These are phyloP conservation scores for Saccharomycopsis hybrid DNA, from an alignment of 1,139 yeast species.

Conservation along the genomic window DNA sequence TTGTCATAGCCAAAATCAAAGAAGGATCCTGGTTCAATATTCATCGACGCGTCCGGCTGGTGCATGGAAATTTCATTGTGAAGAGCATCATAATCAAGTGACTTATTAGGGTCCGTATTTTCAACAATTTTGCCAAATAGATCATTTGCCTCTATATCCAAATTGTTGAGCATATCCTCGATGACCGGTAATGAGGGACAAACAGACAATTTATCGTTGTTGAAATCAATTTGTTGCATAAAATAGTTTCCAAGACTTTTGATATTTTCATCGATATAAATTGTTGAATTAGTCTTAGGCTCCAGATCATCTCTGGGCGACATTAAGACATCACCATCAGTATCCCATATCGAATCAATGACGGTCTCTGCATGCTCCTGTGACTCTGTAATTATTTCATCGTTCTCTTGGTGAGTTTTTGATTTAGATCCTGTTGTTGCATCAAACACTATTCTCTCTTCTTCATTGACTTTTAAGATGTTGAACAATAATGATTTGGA, in stretches of 20 bases:
- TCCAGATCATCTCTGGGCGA: too few relatives aligned
- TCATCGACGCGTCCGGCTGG: too few relatives aligned
- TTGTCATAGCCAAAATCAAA: conserved; percentile 30
- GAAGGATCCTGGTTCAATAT: conserved; percentile 32
- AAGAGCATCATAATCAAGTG: background rate
- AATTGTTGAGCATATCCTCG: conserved; percentile 22
- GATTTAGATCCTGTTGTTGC: conserved; percentile 27
- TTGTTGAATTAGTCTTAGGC: too few relatives aligned
- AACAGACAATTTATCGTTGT: background rate
- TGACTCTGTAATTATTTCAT: too few relatives aligned
- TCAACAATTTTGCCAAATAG: background rate
- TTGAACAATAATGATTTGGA: conserved; percentile 78
- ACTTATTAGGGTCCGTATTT: background rate
- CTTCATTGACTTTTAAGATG: conserved; percentile 46
- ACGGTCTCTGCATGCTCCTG: too few relatives aligned
- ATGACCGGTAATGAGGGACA: conserved; percentile 11
- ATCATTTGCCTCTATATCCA: conserved; percentile 27
- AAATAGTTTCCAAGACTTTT: too few relatives aligned
- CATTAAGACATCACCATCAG: too few relatives aligned
- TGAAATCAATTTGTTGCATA: too few relatives aligned
- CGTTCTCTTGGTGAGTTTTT: too few relatives aligned
- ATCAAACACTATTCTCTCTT: conserved; percentile 33
- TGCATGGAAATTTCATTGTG: background rate
- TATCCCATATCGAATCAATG: too few relatives aligned
- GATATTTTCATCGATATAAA: too few relatives aligned